A percentile compares a stretch with the other conserved stretches of the same genome.
These are phyloP conservation scores for Penicillium maclennaniae DNA, from an alignment of 495 filamentous ascomycete genomes.

Conservation along the genomic window DNA sequence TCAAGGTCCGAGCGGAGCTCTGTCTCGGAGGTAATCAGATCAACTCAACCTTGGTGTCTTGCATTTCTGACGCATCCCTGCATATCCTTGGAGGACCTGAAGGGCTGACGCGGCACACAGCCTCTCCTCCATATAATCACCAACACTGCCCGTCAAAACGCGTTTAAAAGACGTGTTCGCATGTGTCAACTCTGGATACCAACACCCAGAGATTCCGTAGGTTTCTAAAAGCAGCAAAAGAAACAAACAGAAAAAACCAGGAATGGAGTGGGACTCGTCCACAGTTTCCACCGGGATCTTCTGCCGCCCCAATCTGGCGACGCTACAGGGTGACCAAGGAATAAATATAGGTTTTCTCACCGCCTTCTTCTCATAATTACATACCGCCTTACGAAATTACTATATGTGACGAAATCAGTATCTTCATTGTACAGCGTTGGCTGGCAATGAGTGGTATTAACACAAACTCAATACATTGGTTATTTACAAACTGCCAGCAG, in stretches of 20 bases:
- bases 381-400: no score
- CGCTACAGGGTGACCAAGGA: no score
- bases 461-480: no score
- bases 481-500: no score
- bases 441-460: no score
- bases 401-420: no score
- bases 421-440: no score
- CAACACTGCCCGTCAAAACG: no score
- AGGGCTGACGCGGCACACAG: constrained; percentile 5
- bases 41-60: constrained; percentile 12
- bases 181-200: neutral
- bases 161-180: neutral
- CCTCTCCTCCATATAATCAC: neutral
- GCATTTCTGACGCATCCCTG: constrained; percentile 14
- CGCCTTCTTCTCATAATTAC: no score
- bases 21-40: constrained; percentile 12
- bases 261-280: neutral
- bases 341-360: no score
- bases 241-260: neutral
- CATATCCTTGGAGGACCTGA: neutral
- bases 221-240: neutral
- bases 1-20: constrained; percentile 2
- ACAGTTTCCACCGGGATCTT: constrained; percentile 17
- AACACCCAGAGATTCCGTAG: neutral
- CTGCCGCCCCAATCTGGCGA: neutral